These are phyloP conservation scores for Talaromyces wortmannii DNA, from an alignment of 495 filamentous ascomycete species.

Conservation along the genomic window DNA sequence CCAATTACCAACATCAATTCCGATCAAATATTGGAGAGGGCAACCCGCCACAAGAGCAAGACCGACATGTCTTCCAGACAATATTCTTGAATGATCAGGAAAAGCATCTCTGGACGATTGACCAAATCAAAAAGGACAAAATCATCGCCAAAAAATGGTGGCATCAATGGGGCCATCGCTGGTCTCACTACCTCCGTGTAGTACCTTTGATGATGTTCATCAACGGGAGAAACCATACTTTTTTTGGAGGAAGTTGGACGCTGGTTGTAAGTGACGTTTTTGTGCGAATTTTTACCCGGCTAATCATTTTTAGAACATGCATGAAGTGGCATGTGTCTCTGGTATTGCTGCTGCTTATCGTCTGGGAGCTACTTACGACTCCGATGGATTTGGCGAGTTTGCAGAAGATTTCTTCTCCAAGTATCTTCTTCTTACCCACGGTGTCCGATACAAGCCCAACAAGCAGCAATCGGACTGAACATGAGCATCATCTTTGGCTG, in stretches of 20 bases:
- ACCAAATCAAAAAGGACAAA: constrained; percentile 61
- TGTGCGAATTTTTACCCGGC: neutral
- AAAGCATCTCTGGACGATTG: constrained; percentile 60
- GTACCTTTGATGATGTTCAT: constrained; percentile 76
- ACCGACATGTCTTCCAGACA: constrained; percentile 72
- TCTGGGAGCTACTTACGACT: constrained; percentile 69
- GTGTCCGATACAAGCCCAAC: constrained; percentile 35
- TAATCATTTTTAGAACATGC: constrained; percentile 52
- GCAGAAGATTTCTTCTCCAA: constrained; percentile 51
- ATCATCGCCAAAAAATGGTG: constrained; percentile 74
- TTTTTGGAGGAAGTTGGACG: constrained; percentile 71
- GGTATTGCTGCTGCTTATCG: constrained; percentile 74
- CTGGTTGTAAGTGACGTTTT: constrained; percentile 48
- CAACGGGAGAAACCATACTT: constrained; percentile 61
- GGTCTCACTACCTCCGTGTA: constrained; percentile 73
- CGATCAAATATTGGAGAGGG: constrained; percentile 38
- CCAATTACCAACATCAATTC: constrained; percentile 81
- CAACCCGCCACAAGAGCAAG: constrained; percentile 31
- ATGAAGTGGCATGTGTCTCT: constrained; percentile 71
- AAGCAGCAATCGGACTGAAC: constrained; percentile 13
- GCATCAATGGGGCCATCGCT: constrained; percentile 79
- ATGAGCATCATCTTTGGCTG: neutral
- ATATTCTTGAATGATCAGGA: constrained; percentile 73
- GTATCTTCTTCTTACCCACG: constrained; percentile 47
- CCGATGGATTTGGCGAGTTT: constrained; percentile 56